These are phyloP conservation scores for Colletotrichum sp. DNA, from an alignment of 2,329 filamentous ascomycete genomes.

Conservation along the genomic window DNA sequence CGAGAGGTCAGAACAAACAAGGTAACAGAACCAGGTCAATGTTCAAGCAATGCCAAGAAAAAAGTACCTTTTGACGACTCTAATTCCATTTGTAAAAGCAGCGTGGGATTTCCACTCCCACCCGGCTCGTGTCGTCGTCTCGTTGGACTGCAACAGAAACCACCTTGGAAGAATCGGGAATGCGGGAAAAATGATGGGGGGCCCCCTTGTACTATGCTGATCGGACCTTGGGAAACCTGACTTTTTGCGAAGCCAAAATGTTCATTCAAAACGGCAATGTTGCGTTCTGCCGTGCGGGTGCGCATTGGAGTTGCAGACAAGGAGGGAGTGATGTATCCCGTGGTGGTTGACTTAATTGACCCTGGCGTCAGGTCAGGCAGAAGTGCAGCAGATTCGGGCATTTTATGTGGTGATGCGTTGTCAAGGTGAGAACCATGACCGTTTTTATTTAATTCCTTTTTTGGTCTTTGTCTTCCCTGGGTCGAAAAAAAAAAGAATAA, in stretches of 20 bases:
- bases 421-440: conserved; percentile 38
- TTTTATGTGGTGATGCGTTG: conserved; percentile 56
- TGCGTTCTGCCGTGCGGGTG: neutral
- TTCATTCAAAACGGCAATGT: neutral
- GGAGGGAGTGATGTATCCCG: neutral
- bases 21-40: neutral
- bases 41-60: neutral
- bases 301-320: neutral
- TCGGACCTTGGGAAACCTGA: neutral
- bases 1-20: neutral
- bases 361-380: conserved; percentile 45
- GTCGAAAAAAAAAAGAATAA: accelerated
- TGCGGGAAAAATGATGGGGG: neutral
- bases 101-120: conserved; percentile 13
- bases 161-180: neutral
- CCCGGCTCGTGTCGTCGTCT: conserved; percentile 18
- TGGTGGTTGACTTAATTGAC: neutral
- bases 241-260: neutral
- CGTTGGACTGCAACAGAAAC: conserved; percentile 8
- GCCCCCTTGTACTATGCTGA: neutral
- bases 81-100: conserved; percentile 6
- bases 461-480: conserved; percentile 9
- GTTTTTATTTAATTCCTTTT: conserved; percentile 20
- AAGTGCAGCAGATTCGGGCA: conserved; percentile 50
- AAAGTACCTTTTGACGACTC: neutral